Conservation (phyloP, 2,329 filamentous ascomycete genomes). For the Atkinsonella texensis region DNA sequence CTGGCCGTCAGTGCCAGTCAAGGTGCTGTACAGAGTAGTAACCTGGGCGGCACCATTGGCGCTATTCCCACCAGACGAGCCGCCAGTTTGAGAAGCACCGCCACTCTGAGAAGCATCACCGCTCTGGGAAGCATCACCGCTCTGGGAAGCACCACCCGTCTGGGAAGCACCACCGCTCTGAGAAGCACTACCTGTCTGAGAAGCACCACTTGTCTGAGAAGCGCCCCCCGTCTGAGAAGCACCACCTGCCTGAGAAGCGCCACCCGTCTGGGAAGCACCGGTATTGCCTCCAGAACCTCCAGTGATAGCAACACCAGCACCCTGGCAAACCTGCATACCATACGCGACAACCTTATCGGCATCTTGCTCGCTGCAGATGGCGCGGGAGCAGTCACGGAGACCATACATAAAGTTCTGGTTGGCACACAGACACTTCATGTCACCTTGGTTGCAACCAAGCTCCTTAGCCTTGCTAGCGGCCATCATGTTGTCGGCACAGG, state of each 20-base stretch:
- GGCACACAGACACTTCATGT: conserved; percentile 34
- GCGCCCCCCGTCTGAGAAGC: not conserved
- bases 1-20: conserved; percentile 20
- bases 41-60: conserved; percentile 4
- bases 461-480: conserved; percentile 24
- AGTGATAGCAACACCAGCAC: conserved; percentile 23
- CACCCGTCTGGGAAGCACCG: too few species aligned
- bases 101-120: not conserved
- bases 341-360: conserved; percentile 26
- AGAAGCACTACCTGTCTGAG: not conserved
- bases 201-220: not conserved
- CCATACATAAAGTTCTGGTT: conserved; percentile 36
- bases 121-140: not conserved
- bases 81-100: not conserved
- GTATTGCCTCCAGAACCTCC: conserved; percentile 1
- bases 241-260: not conserved
- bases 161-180: too few species aligned
- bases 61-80: not conserved
- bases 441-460: conserved; percentile 32
- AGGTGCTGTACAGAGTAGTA: conserved; percentile 26
- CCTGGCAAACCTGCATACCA: conserved; percentile 26
- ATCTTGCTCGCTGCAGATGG: conserved; percentile 26
- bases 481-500: conserved; percentile 40
- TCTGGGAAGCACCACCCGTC: too few species aligned
- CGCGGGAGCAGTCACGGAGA: conserved; percentile 36